phyloP scores from a whole-genome alignment of 2,329 filamentous ascomycete species.

The Tolypocladium guangdongense region DNA sequence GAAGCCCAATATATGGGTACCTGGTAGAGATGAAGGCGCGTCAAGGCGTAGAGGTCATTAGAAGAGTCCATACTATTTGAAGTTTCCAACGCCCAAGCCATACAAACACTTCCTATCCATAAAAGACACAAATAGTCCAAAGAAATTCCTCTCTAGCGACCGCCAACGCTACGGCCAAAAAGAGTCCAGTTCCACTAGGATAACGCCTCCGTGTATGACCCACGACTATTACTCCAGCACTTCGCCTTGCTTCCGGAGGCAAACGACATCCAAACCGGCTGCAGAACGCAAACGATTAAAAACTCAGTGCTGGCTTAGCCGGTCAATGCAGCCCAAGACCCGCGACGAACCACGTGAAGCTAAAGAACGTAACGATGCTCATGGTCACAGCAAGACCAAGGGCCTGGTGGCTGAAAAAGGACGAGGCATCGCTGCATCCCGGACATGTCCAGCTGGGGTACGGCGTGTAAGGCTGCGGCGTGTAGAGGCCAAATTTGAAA shows the following conservation, averaged over 20 bases:
- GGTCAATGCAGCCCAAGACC: conserved; percentile 31
- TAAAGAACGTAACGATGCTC: conserved; percentile 43
- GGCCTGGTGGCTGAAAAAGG: conserved; percentile 34
- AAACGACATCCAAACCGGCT: background rate
- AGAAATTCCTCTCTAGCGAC: background rate
- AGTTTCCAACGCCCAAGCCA: background rate
- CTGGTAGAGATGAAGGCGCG: background rate
- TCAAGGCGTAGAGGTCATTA: background rate
- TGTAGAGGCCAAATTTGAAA: conserved; percentile 50
- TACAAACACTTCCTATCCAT: background rate
- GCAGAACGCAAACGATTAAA: background rate
- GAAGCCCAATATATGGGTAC: too few relatives aligned
- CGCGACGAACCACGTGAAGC: conserved; percentile 54
- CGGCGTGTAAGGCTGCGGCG: conserved; percentile 37
- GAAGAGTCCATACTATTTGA: background rate
- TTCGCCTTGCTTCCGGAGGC: background rate
- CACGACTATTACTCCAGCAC: background rate
- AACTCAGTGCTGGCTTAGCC: background rate
- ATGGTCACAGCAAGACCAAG: conserved; percentile 41
- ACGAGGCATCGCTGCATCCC: conserved; percentile 43
- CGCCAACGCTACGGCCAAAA: background rate
- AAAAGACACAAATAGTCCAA: background rate
- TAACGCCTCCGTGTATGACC: background rate
- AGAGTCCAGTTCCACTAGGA: background rate
- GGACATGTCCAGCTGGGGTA: conserved; percentile 43